Base-by-base conservation (phyloP, 345 rosid species). In the Pistacia integerrima region DNA sequence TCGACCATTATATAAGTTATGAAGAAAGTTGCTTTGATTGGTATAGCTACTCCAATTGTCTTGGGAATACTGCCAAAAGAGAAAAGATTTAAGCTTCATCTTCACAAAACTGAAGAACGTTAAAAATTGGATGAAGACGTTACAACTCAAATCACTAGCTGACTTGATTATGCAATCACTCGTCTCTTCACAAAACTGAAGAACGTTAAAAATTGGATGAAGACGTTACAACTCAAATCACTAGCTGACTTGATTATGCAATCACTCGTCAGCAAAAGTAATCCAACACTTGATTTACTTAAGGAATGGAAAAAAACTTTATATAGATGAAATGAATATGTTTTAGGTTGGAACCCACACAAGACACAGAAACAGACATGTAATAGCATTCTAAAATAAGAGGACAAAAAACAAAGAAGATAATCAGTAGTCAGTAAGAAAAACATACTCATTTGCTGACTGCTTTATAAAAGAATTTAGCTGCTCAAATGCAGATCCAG, bases 1-100 rank as follows among this genome's bases (percentile, higher is more conserved):
- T 95, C 99, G 55, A 95, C 90, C 99, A 93, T 95, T 79, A 95
- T 95, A 65, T 91, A 95, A 69, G 97, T 91, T 74, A 95, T 91
- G 82, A 95, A 95, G 85, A 95, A 95, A 61, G 99, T 93, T 79
- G 99, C 99, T 86, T 87, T 90, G 77, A 84, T 76, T 48, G 99
- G 99, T 82, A 95, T 85, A 1, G 99, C 99, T 65, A 87, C 82
- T 20, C 99, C 98, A 25, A 95, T 79, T 66, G 94, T 95, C 82
- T 81, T 79, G 7, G 99, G 98, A 80, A 93, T 88, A 0, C 98
- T 95, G 93, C 79, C 74, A 77, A 55, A 66, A 25, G 16, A 52
- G 30, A 73, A 62, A 41, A 57, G 57, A 54, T 28, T 30, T 30
- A 17, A 75, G 48, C 28, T 67, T 71, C 18, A 73, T 49, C 30